Evolutionary conservation across 2,329 filamentous ascomycete genomes (phyloP).

Genomic region (Alternaria consortialis): DNA sequence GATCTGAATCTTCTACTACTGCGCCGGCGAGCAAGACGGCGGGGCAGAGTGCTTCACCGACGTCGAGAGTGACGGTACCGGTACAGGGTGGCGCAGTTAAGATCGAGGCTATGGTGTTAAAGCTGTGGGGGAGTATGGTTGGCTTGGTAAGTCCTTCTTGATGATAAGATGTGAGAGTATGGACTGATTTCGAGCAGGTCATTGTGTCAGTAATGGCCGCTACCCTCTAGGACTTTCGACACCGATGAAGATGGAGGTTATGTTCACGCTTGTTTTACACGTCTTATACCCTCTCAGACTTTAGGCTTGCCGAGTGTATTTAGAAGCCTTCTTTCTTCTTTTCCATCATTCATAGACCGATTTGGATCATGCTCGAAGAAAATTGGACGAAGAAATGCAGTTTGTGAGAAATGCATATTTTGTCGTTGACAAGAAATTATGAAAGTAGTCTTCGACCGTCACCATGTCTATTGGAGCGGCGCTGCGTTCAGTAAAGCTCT

Average conservation of each 20-base stretch:
- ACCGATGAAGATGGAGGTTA: not conserved
- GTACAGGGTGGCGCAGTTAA: not conserved
- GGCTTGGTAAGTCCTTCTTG: not conserved
- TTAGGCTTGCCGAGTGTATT: not conserved
- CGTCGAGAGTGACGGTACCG: not conserved
- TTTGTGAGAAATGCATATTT: not conserved
- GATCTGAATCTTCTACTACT: not conserved
- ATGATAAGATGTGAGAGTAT: not conserved
- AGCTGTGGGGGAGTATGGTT: not conserved
- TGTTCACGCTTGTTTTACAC: not conserved
- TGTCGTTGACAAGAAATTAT: too few species aligned
- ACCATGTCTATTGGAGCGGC: not conserved
- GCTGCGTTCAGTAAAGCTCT: not conserved
- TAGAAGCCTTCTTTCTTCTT: not conserved
- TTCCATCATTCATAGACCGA: not conserved
- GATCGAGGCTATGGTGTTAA: not conserved
- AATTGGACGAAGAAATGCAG: not conserved
- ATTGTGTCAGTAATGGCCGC: not conserved
- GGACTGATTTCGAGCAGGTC: not conserved
- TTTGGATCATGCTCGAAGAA: not conserved
- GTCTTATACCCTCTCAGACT: not conserved
- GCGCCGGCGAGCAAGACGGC: not conserved
- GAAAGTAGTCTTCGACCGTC: not conserved
- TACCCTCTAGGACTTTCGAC: not conserved
- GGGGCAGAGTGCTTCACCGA: not conserved